phyloP scores from a whole-genome alignment of 2,329 filamentous ascomycete species.

The Hypomyces rosellus region DNA sequence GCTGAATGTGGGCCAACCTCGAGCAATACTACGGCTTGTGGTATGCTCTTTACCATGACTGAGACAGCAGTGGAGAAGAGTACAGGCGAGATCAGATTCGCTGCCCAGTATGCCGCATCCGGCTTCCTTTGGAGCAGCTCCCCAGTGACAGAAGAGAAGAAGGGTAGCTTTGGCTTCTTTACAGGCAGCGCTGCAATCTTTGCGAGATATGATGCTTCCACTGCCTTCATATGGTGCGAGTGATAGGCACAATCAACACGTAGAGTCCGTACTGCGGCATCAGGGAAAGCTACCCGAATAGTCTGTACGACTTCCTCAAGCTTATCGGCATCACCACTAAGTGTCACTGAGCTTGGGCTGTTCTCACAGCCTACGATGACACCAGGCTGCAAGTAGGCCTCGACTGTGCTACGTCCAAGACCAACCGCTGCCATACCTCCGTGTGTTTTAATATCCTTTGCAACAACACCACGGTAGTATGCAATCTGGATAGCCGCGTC shows the following conservation, averaged over 20 bases:
- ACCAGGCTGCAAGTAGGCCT: conserved; percentile 18
- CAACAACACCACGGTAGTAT: conserved; percentile 31
- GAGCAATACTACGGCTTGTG: conserved; percentile 8
- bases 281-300: conserved; percentile 23
- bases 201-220: conserved; percentile 1
- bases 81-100: conserved; percentile 26
- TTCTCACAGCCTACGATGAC: conserved; percentile 33
- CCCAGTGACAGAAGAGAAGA: conserved; percentile 26
- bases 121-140: conserved; percentile 16
- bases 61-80: conserved; percentile 18
- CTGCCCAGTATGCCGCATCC: conserved; percentile 22
- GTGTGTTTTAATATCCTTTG: neutral
- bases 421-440: conserved; percentile 36
- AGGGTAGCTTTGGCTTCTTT: conserved; percentile 6
- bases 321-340: conserved; percentile 25
- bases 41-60: neutral
- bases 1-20: conserved; percentile 19
- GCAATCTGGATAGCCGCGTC: conserved; percentile 32
- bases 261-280: conserved; percentile 26
- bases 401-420: conserved; percentile 24
- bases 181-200: conserved; percentile 2
- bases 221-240: conserved; percentile 20
- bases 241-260: conserved; percentile 37
- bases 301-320: conserved; percentile 21
- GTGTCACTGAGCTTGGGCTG: conserved; percentile 28